Base-by-base conservation (phyloP, 2,329 filamentous ascomycete species). In the Capronia coronata region DNA sequence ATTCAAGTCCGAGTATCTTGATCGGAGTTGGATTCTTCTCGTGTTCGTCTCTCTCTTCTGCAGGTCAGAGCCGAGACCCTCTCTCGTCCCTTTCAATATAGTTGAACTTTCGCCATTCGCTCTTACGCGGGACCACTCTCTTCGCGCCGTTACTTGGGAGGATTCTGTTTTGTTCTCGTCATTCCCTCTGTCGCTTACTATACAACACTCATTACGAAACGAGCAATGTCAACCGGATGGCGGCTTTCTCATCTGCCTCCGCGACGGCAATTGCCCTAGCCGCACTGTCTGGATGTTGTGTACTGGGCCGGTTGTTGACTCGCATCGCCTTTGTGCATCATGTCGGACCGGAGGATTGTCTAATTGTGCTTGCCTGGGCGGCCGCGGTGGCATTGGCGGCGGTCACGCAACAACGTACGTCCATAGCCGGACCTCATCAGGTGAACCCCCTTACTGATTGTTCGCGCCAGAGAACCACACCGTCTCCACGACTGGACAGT, bases 271-370 rank as follows among this genome's bases (percentile, higher is more conserved):
- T 52, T n/a, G 41, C 50, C 11, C 45, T 52, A 40, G 43, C 27
- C 10, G 50, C 38, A 6, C 25, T 52, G 3, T 45, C 50, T 22
- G 46, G 46, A 11, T 52, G 50, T 43, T 52, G 46, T 49, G 46
- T 52, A 43, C 16, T 49, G 16, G 46, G 34, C 25, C 41, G 50
- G 29, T 29, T 52, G 21, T 16, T 49, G 25, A 25, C 37, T 42
- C 45, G 50, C 21, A 39, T 52, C 32, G 42, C 46, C 13, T 49
- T 52, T 25, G 50, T 52, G 32, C 44, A 52, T 27, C 45, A 52
- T 43, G 46, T 52, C 29, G 50, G 50, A 21, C 35, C 46, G 14
- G 50, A 52, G 30, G 50, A 52, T 34, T 45, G 19, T 39, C 43
- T 52, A 9, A 52, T 52, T 18, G 35, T 29, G 2, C 35, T 52